Evolutionary conservation across 345 rosid genomes (phyloP).

Genomic region (Combretum micranthum): DNA sequence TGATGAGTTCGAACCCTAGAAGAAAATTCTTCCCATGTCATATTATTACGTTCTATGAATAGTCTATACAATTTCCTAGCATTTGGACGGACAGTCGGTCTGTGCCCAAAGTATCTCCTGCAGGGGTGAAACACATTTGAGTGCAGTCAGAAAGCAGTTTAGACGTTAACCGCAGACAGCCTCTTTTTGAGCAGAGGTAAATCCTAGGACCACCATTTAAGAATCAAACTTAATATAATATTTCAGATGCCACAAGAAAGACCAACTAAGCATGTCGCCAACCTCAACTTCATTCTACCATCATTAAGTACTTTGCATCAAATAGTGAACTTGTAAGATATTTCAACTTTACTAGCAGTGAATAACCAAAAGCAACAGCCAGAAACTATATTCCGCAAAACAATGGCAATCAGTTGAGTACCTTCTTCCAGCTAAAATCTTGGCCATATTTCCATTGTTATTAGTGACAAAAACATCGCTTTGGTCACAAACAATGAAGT

Average conservation of each 20-base stretch:
- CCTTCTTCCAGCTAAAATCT: constrained; percentile 93
- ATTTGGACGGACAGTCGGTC: constrained; percentile 80
- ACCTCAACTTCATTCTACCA: too few species aligned
- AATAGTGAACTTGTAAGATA: neutral
- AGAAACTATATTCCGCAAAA: neutral
- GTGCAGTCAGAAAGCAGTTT: too few species aligned
- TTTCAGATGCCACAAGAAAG: too few species aligned
- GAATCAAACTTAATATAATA: too few species aligned
- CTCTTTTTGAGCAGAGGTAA: too few species aligned
- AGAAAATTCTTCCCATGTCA: constrained; percentile 83
- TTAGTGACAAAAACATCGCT: constrained; percentile 88
- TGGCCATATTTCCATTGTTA: constrained; percentile 98
- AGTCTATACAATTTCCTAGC: constrained; percentile 62
- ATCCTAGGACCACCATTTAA: too few species aligned
- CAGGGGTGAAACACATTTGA: constrained; percentile 3
- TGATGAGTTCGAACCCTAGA: constrained; percentile 48
- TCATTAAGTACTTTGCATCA: too few species aligned
- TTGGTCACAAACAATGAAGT: constrained; percentile 86
- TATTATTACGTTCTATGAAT: constrained; percentile 54
- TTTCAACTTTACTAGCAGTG: neutral
- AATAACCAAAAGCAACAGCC: neutral
- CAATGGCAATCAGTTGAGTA: constrained; percentile 13
- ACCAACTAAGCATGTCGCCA: too few species aligned
- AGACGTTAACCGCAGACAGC: too few species aligned
- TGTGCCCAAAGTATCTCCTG: constrained; percentile 95